These are phyloP conservation scores for Coelastrella sp. DNA, from an alignment of 139 green algal species.

Conservation along the genomic window DNA sequence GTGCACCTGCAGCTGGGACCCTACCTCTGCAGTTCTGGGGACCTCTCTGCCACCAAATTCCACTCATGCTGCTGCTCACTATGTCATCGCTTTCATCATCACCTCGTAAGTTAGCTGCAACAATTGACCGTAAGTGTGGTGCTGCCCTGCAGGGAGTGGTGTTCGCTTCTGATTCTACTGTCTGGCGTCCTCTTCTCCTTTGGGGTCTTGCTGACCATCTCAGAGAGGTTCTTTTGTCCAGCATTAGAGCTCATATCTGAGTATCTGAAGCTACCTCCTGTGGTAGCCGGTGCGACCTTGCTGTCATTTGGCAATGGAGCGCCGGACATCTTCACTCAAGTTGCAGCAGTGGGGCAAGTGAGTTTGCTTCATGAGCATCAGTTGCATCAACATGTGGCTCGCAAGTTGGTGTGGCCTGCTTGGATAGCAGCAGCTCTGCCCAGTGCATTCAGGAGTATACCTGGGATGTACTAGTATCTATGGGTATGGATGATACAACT, in stretches of 20 bases:
- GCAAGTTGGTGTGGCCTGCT: too few relatives aligned
- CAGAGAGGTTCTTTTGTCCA: constrained; percentile 74
- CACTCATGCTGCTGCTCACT: too few relatives aligned
- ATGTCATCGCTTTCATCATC: too few relatives aligned
- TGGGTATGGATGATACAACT: too few relatives aligned
- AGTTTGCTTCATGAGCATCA: not conserved
- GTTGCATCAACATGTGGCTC: too few relatives aligned
- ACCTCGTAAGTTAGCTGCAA: too few relatives aligned
- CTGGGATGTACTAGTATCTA: too few relatives aligned
- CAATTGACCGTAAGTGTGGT: too few relatives aligned
- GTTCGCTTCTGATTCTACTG: constrained; percentile 49
- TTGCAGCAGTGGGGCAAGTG: constrained; percentile 55
- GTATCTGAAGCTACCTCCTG: constrained; percentile 61
- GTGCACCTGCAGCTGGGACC: not conserved
- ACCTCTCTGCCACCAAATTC: too few relatives aligned
- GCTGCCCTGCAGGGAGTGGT: constrained; percentile 49
- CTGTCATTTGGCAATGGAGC: constrained; percentile 78
- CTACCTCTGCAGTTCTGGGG: too few relatives aligned
- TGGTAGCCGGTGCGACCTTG: constrained; percentile 73
- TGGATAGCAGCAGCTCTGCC: too few relatives aligned
- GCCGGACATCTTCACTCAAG: constrained; percentile 77
- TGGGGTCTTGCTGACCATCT: constrained; percentile 57
- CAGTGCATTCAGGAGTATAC: too few relatives aligned
- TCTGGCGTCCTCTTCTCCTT: constrained; percentile 57
- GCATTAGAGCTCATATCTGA: constrained; percentile 71